These are phyloP conservation scores for Urostyla sp. DNA, from an alignment of 73 alveolate species.

Conservation along the genomic window DNA sequence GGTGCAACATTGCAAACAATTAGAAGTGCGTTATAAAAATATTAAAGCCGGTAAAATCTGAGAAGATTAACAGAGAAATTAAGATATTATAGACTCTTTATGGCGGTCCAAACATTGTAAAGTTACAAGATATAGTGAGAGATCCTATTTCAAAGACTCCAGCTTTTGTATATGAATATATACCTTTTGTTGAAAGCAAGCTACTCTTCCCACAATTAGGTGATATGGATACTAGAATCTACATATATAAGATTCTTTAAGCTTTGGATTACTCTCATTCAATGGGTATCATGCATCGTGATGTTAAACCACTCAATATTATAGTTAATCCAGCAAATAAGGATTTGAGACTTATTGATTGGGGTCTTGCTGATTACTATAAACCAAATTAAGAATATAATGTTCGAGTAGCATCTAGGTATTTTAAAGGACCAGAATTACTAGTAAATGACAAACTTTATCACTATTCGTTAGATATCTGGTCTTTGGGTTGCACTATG, in stretches of 20 bases:
- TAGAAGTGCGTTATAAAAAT: constrained; percentile 87
- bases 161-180: constrained; percentile 79
- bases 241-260: constrained; percentile 71
- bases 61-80: constrained; percentile 96
- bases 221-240: constrained; percentile 81
- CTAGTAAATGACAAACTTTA: constrained; percentile 88
- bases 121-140: constrained; percentile 82
- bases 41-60: constrained; percentile 93
- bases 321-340: constrained; percentile 83
- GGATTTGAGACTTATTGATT: constrained; percentile 83
- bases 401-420: constrained; percentile 85
- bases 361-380: constrained; percentile 93
- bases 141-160: constrained; percentile 83
- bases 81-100: constrained; percentile 80
- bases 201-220: constrained; percentile 78
- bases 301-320: constrained; percentile 87
- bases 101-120: constrained; percentile 89
- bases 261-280: constrained; percentile 88
- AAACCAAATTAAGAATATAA: constrained; percentile 85
- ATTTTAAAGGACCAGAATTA: constrained; percentile 86
- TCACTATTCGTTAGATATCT: constrained; percentile 93
- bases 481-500: constrained; percentile 94
- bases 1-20: constrained; percentile 77
- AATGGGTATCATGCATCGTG: constrained; percentile 91
- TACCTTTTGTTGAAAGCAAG: constrained; percentile 82